Percentiles rank a stretch among this genome's conserved stretches.
These are phyloP conservation scores for Tirmania nivea DNA, from an alignment of 495 filamentous ascomycete species.

Conservation along the genomic window DNA sequence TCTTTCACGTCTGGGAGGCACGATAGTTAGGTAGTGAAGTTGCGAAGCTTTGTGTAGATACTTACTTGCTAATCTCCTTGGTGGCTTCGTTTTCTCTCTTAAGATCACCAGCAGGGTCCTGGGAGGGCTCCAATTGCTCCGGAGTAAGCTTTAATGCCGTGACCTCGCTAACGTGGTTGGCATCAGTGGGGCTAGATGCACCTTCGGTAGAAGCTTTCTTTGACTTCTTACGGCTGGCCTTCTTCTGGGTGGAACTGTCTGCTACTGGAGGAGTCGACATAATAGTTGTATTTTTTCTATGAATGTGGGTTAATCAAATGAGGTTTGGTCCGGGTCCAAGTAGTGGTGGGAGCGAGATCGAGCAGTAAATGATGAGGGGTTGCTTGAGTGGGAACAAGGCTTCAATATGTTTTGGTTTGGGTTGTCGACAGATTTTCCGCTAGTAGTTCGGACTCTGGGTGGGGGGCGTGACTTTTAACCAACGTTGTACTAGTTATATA, in stretches of 20 bases:
- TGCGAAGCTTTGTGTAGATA: background rate
- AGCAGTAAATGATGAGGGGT: no score
- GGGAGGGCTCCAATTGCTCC: background rate
- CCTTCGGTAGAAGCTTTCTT: background rate
- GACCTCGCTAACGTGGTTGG: background rate
- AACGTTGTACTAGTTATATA: no score
- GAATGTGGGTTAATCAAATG: no score
- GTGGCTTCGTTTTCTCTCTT: constrained; percentile 14
- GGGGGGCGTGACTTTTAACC: no score
- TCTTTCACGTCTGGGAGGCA: constrained; percentile 10
- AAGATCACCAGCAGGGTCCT: background rate
- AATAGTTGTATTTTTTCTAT: no score
- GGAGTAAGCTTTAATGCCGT: background rate
- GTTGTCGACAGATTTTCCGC: no score
- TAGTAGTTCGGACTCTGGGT: no score
- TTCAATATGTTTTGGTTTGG: no score
- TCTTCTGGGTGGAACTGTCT: background rate
- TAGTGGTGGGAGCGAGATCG: no score
- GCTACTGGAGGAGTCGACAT: background rate
- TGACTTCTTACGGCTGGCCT: background rate
- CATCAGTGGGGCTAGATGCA: background rate
- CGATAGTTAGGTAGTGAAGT: background rate
- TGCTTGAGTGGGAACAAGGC: no score
- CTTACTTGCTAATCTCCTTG: constrained; percentile 17
- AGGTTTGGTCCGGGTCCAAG: no score